Conservation (phyloP, 2,329 filamentous ascomycete species). For the Clonostachys rosea region DNA sequence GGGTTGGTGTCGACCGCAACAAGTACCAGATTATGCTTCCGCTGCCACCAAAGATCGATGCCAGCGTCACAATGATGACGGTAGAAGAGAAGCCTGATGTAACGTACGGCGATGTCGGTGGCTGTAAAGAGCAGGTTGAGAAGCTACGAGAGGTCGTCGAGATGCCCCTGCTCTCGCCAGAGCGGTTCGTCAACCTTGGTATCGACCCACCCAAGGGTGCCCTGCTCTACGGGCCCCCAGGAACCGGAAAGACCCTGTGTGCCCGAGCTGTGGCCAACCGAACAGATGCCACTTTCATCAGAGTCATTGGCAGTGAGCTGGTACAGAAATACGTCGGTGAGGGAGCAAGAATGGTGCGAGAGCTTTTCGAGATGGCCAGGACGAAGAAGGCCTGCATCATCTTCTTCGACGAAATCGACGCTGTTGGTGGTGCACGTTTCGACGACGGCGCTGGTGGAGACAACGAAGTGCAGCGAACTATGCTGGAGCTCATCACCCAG, state of each 20-base stretch:
- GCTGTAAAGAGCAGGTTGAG: slow-evolving; percentile 99
- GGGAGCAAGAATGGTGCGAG: slow-evolving; percentile 95
- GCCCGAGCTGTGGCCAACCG: slow-evolving; percentile 95
- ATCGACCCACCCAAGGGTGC: slow-evolving; percentile 98
- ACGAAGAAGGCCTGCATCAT: slow-evolving; percentile 99
- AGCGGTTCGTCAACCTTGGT: slow-evolving; percentile 96
- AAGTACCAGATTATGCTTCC: slow-evolving; percentile 99
- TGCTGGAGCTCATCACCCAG: slow-evolving; percentile 97
- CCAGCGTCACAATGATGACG: slow-evolving; percentile 99
- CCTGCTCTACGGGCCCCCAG: slow-evolving; percentile 90
- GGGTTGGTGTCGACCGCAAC: slow-evolving; percentile 95
- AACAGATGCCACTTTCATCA: slow-evolving; percentile 97
- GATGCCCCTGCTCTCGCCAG: slow-evolving; percentile 93
- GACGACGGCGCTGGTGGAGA: slow-evolving; percentile 95
- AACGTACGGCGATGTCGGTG: slow-evolving; percentile 97
- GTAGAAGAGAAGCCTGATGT: slow-evolving; percentile 99
- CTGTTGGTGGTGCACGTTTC: slow-evolving; percentile 91
- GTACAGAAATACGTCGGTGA: slow-evolving; percentile 99
- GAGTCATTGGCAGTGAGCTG: slow-evolving; percentile 95
- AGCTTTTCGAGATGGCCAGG: slow-evolving; percentile 98
- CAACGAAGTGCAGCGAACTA: slow-evolving; percentile 96
- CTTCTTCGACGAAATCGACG: slow-evolving; percentile 94
- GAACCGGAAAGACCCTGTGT: slow-evolving; percentile 98
- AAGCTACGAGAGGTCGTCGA: slow-evolving; percentile 98
- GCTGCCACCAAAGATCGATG: slow-evolving; percentile 96